A percentile compares a stretch with the other conserved stretches of the same genome.
Conservation (phyloP, 2,329 filamentous ascomycete species). For the Chaetomium sp. region DNA sequence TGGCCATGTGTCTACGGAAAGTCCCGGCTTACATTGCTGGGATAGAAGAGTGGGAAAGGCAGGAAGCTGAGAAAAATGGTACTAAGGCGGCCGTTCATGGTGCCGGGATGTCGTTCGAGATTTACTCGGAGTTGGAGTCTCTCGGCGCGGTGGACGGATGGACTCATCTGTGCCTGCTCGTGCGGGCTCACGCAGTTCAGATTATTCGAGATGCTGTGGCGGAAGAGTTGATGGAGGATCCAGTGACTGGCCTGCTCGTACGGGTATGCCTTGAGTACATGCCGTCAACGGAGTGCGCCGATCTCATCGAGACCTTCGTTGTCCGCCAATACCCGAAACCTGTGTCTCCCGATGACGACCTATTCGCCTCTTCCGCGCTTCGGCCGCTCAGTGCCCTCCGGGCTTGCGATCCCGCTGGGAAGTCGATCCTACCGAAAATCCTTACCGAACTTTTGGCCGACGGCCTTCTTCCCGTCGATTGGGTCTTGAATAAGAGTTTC, state of each 20-base stretch:
- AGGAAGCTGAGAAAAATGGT: slow-evolving; percentile 34
- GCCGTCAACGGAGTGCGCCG: slow-evolving; percentile 35
- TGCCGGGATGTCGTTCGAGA: slow-evolving; percentile 35
- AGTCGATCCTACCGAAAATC: slow-evolving; percentile 31
- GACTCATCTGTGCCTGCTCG: slow-evolving; percentile 39
- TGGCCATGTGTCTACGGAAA: slow-evolving; percentile 43
- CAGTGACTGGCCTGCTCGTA: slow-evolving; percentile 36
- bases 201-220: slow-evolving; percentile 37
- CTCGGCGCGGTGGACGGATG: slow-evolving; percentile 39
- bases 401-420: slow-evolving; percentile 4
- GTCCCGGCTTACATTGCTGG: slow-evolving; percentile 42
- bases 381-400: slow-evolving; percentile 25
- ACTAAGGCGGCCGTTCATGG: slow-evolving; percentile 30
- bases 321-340: slow-evolving; percentile 31
- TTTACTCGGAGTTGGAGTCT: slow-evolving; percentile 44
- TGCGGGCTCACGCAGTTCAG: slow-evolving; percentile 41
- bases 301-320: slow-evolving; percentile 33
- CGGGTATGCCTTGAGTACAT: slow-evolving; percentile 34
- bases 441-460: slow-evolving; percentile 32
- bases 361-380: slow-evolving; percentile 27
- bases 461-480: slow-evolving; percentile 34
- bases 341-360: slow-evolving; percentile 22
- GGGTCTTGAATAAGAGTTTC: slow-evolving; percentile 40
- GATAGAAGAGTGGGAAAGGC: slow-evolving; percentile 37
- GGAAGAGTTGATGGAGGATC: slow-evolving; percentile 36